Percentiles rank a stretch among this genome's conserved stretches.
These are phyloP conservation scores for Blastomyces gilchristii DNA, from an alignment of 2,329 filamentous ascomycete genomes.

Conservation along the genomic window DNA sequence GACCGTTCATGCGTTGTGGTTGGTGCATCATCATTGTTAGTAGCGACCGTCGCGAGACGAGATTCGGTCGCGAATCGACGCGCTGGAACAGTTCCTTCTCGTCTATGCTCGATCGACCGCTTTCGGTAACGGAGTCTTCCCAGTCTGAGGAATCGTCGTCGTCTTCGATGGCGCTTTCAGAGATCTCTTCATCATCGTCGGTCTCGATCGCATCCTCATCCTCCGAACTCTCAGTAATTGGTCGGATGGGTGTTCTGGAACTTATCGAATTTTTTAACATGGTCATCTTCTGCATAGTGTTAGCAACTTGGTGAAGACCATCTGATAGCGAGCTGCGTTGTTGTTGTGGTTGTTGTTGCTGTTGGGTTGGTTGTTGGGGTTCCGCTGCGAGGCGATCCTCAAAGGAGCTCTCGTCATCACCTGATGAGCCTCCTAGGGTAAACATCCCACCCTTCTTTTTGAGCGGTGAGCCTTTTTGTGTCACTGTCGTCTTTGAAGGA, in stretches of 20 bases:
- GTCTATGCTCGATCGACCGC: constrained; percentile 70
- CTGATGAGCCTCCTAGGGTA: constrained; percentile 71
- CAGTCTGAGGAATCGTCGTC: constrained; percentile 52
- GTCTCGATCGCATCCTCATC: constrained; percentile 52
- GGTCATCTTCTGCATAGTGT: constrained; percentile 58
- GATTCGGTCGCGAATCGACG: constrained; percentile 75
- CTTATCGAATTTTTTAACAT: constrained; percentile 59
- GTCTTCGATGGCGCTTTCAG: constrained; percentile 73
- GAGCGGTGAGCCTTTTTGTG: constrained; percentile 42
- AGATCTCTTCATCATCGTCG: constrained; percentile 55
- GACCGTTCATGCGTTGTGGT: constrained; percentile 53
- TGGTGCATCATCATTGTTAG: constrained; percentile 84
- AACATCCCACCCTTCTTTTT: constrained; percentile 58
- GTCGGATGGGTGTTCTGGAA: constrained; percentile 51
- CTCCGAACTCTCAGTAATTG: constrained; percentile 43
- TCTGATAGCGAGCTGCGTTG: constrained; percentile 46
- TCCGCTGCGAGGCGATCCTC: constrained; percentile 49
- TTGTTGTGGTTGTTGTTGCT: constrained; percentile 23
- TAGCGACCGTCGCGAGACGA: constrained; percentile 76
- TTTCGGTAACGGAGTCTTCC: constrained; percentile 65
- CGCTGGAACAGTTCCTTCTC: constrained; percentile 76
- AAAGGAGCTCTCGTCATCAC: constrained; percentile 70
- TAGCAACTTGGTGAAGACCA: constrained; percentile 39
- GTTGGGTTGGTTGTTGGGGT: constrained; percentile 31
- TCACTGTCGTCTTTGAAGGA: constrained; percentile 49